These are phyloP conservation scores for Rhodotorula glutinis DNA, from an alignment of 1,284 basidiomycete genomes.

Conservation along the genomic window DNA sequence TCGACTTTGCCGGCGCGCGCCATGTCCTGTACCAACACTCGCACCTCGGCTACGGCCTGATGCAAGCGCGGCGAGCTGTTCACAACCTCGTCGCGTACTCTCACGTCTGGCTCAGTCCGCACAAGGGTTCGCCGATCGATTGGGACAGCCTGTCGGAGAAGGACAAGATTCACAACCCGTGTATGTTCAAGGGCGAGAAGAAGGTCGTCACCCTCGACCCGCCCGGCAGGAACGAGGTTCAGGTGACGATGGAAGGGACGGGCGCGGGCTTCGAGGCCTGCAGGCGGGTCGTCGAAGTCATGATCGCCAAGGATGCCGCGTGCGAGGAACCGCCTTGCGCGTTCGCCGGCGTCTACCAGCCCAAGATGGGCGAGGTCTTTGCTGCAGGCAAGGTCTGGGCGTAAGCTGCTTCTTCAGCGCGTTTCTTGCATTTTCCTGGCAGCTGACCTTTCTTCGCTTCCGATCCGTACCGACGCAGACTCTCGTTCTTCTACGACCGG, in stretches of 20 bases:
- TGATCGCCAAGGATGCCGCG: slow-evolving; percentile 93
- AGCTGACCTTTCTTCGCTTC: too few species aligned
- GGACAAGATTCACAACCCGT: slow-evolving; percentile 66
- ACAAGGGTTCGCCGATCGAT: slow-evolving; percentile 43
- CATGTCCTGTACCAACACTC: slow-evolving; percentile 89
- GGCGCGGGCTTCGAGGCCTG: slow-evolving; percentile 83
- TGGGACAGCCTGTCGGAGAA: slow-evolving; percentile 51
- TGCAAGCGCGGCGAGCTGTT: slow-evolving; percentile 79
- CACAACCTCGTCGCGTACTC: slow-evolving; percentile 89
- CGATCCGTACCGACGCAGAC: slow-evolving; percentile 54
- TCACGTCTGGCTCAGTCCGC: slow-evolving; percentile 53
- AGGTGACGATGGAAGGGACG: slow-evolving; percentile 78
- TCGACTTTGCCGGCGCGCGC: slow-evolving; percentile 68
- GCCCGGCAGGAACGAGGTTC: slow-evolving; percentile 55
- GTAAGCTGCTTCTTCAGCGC: too few species aligned
- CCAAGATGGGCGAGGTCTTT: slow-evolving; percentile 87
- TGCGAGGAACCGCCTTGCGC: slow-evolving; percentile 90
- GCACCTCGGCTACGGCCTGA: slow-evolving; percentile 92
- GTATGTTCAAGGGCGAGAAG: slow-evolving; percentile 66
- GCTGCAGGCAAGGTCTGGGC: slow-evolving; percentile 48
- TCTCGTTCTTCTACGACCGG: slow-evolving; percentile 98
- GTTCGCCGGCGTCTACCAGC: slow-evolving; percentile 97
- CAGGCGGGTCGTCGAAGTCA: slow-evolving; percentile 76
- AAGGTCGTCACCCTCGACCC: slow-evolving; percentile 68
- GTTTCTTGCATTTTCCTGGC: too few species aligned